Percentiles rank a stretch among this genome's conserved stretches.
phyloP scores from a whole-genome alignment of 306 rosid genomes.

The Castanospermum australe region DNA sequence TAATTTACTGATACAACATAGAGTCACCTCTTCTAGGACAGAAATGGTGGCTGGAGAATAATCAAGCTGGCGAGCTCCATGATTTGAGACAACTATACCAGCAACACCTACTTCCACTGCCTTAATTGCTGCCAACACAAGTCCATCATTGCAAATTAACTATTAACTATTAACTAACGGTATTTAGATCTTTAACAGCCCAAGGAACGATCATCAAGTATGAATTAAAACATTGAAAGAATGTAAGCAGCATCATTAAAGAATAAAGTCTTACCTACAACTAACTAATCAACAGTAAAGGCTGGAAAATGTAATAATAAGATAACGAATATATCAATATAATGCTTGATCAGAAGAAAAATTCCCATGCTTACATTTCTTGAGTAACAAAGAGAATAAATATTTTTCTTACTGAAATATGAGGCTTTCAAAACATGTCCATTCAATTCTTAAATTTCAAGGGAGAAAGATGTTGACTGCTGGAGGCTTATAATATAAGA shows the following conservation, averaged over 20 bases:
- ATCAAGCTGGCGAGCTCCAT: slow-evolving; percentile 38
- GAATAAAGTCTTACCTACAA: background rate
- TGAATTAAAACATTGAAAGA: background rate
- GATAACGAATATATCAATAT: background rate
- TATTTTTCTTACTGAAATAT: background rate
- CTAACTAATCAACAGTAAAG: background rate
- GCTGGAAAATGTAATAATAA: background rate
- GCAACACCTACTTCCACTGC: slow-evolving; percentile 26
- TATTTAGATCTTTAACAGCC: background rate
- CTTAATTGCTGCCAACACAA: slow-evolving; percentile 24
- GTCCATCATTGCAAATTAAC: background rate
- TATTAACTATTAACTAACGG: background rate
- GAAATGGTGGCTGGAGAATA: slow-evolving; percentile 33
- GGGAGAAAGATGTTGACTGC: background rate
- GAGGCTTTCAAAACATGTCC: background rate
- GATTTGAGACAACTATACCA: slow-evolving; percentile 36
- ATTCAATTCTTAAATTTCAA: background rate
- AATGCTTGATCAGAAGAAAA: background rate
- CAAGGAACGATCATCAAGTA: background rate
- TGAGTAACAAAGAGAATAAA: background rate
- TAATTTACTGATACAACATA: background rate
- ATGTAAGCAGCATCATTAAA: background rate
- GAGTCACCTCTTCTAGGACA: slow-evolving; percentile 33
- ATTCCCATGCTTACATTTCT: background rate
- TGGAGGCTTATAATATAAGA: background rate